Percentiles rank a stretch among this genome's conserved stretches.
These are phyloP conservation scores for Agaricus sinodeliciosus DNA, from an alignment of 768 basidiomycete species.

Conservation along the genomic window DNA sequence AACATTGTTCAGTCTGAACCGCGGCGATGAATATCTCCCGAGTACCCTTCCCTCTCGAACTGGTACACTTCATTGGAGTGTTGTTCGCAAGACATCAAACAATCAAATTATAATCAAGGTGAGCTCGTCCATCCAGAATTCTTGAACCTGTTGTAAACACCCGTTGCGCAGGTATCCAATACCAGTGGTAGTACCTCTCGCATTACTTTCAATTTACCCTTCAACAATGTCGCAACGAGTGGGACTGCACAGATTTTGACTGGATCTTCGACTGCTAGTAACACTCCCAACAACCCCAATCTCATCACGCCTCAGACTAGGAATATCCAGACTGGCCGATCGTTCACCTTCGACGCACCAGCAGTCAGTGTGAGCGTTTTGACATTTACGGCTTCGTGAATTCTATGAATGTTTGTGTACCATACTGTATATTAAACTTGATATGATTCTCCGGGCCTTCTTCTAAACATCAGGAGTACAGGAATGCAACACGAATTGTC, in stretches of 20 bases:
- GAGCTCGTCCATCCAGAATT: neutral
- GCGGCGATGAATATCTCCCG: constrained; percentile 57
- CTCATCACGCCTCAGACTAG: constrained; percentile 39
- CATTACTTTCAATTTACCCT: constrained; percentile 50
- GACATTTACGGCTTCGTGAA: constrained; percentile 23
- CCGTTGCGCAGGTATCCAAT: constrained; percentile 42
- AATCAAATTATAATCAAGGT: constrained; percentile 56
- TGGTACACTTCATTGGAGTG: constrained; percentile 59
- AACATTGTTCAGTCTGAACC: constrained; percentile 57
- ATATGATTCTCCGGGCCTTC: neutral
- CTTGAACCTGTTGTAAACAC: neutral
- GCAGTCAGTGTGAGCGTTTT: constrained; percentile 35
- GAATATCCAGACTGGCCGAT: constrained; percentile 39
- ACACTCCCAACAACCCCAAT: constrained; percentile 46
- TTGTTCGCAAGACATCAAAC: constrained; percentile 32
- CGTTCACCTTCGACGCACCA: constrained; percentile 50
- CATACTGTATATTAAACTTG: neutral
- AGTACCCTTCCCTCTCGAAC: constrained; percentile 45
- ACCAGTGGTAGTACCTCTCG: constrained; percentile 31
- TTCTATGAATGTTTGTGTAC: neutral
- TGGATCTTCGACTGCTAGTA: constrained; percentile 44
- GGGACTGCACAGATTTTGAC: constrained; percentile 46
- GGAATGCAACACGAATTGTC: neutral
- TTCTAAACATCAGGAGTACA: neutral
- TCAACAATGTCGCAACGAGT: constrained; percentile 33